Evolutionary conservation across 1,284 basidiomycete species (phyloP), one percentile per base, ranked within the genome.

Genomic region (Chondrostereum purpureum): DNA sequence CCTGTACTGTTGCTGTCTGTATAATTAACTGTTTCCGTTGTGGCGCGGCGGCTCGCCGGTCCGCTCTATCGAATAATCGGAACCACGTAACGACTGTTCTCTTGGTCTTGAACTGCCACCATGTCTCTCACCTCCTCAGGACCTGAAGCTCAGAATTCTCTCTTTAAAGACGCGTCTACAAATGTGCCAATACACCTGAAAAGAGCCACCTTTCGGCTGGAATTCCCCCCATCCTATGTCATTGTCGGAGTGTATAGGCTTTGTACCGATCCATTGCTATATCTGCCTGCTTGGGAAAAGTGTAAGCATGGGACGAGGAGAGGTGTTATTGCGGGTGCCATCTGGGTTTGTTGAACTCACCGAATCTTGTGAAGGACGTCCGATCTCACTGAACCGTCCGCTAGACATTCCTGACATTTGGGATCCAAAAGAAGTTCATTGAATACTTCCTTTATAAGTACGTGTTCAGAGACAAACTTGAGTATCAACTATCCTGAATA

Each of bases 221-320:
- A 75, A 21, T 84, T 88, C 54, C 76, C 87, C 0, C 84, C 87
- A 0, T 79, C 78, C 2, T 91, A 90, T 55, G 77, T 80, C 24
- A 58, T 86, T 2, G 85, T 91, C 0, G 88, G 88, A 2, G 73
- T 77, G 17, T 88, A 89, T 59, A 64, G 87, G 36, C 66, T 91
- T 0, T 71, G 78, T 54, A 85, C 78, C 0, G 88, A 90, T 59
- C 65, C 71, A 40, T 60, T 62, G 6, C 64, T 91, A n/a, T 77
- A 74, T 49, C 62, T 68, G 14, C 83, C 86, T 5, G 77, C 81
- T 10, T 89, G 85, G 86, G 68, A 81, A 50, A 89, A 88, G 60
- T 87, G 84, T 56, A 72, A 70, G 51, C 80, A 89, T 60, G 87
- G 80, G 0, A 71, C 73, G 2, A 57, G 68, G 44, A 66, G 85